Conservation (phyloP, 1,284 basidiomycete species). For the Phellopilus nigrolimitatus region DNA sequence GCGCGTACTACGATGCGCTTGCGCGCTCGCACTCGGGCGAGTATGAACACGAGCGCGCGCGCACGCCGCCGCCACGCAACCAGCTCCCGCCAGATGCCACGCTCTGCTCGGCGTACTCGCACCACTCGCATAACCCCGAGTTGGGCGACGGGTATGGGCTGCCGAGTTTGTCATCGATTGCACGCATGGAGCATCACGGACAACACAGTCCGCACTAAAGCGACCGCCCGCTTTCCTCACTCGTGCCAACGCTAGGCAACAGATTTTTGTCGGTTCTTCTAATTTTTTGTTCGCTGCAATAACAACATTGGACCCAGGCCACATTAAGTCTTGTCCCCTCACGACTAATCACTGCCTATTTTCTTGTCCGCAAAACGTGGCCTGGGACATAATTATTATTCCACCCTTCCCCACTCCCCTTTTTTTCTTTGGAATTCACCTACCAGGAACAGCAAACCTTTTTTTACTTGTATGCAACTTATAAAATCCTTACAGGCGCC, state of each 20-base stretch:
- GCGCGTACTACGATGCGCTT: constrained; percentile 1
- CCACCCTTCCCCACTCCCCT: too few species aligned
- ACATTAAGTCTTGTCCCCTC: not conserved
- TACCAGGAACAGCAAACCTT: not conserved
- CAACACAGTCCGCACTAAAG: constrained; percentile 9
- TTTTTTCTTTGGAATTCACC: constrained; percentile 15
- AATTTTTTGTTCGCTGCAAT: constrained; percentile 3
- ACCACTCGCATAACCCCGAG: constrained; percentile 11
- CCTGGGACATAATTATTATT: not conserved
- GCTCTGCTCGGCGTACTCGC: constrained; percentile 12
- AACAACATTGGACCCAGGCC: not conserved
- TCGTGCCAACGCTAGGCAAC: not conserved
- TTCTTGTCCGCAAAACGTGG: constrained; percentile 9
- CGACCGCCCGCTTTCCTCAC: not conserved
- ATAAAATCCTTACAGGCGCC: constrained; percentile 7
- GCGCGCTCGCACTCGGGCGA: not conserved
- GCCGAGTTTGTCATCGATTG: constrained; percentile 10
- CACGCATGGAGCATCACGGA: constrained; percentile 13
- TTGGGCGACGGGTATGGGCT: constrained; percentile 4
- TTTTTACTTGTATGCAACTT: constrained; percentile 16
- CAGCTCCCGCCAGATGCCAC: constrained; percentile 17
- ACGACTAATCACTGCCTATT: constrained; percentile 4
- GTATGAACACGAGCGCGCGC: not conserved
- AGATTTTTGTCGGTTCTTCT: not conserved
- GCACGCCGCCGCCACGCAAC: constrained; percentile 14